Percentiles rank a stretch among this genome's conserved stretches.
Evolutionary conservation across 2,329 filamentous ascomycete genomes (phyloP).

Genomic region (Bipolaris victoriae): DNA sequence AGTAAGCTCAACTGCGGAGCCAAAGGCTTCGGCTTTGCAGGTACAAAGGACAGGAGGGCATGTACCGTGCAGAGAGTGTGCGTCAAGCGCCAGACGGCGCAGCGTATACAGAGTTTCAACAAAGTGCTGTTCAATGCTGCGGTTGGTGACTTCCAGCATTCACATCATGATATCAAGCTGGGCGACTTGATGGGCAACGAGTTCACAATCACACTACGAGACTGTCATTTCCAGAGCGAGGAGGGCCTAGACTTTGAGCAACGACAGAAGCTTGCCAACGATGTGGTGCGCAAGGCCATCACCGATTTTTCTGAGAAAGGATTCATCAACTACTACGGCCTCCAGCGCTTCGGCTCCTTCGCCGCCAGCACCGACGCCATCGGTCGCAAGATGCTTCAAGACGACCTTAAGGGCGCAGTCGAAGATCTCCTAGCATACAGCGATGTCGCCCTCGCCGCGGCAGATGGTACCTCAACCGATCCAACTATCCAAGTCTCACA

Average conservation of each 20-base stretch:
- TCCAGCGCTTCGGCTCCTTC: constrained; percentile 96
- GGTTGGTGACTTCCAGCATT: constrained; percentile 82
- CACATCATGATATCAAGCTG: constrained; percentile 73
- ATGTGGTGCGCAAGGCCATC: constrained; percentile 65
- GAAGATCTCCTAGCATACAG: constrained; percentile 78
- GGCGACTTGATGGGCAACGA: constrained; percentile 89
- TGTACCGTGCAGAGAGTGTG: constrained; percentile 85
- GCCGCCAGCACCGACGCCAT: constrained; percentile 82
- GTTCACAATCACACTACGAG: constrained; percentile 89
- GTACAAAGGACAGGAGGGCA: constrained; percentile 88
- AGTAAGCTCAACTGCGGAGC: constrained; percentile 71
- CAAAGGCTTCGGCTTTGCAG: constrained; percentile 79
- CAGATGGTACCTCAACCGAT: constrained; percentile 49
- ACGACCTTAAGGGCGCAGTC: constrained; percentile 80
- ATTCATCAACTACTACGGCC: constrained; percentile 96
- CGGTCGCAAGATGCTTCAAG: constrained; percentile 81
- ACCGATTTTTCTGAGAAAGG: constrained; percentile 73
- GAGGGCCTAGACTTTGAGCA: constrained; percentile 41
- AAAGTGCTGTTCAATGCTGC: constrained; percentile 64
- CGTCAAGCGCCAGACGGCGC: constrained; percentile 63
- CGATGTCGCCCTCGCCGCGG: constrained; percentile 64
- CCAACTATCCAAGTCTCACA: constrained; percentile 61
- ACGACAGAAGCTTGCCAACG: constrained; percentile 55
- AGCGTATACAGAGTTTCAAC: constrained; percentile 70
- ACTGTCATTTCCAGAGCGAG: constrained; percentile 69